Base-by-base conservation (phyloP, 169 alveolate genomes). In the Plasmodium gallinaceum region DNA sequence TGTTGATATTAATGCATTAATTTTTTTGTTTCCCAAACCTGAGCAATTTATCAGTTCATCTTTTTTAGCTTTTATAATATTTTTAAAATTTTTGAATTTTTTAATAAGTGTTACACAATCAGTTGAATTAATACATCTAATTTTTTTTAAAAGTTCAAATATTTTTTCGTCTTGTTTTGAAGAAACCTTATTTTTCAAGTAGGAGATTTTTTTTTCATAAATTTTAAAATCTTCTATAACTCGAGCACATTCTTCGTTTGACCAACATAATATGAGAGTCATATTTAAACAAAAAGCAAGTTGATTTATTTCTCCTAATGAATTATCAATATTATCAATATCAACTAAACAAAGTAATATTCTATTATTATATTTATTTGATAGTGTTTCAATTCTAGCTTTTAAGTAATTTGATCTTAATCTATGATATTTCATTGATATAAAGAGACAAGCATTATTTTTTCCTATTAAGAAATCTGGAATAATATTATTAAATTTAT, bases 361-460 rank as follows among this genome's bases (percentile, higher is more conserved):
- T 48, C 88, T 74, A 43, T 68, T 88, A 72, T 51, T 70, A 37
- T 72, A 71, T 78, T 74, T 92, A 64, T 89, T 74, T 18, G 87
- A 16, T 46, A 93, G 69, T 20, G 91, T 87, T 75, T 90, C 86
- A 32, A 93, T 71, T 72, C 96, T 39, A 5, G 93, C 88, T 10
- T 61, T 74, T 54, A 93, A 89, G 71, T 93, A 93, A 48, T 91
- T 83, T 24, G 93, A 57, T 58, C 88, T 76, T 72, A 93, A 65
- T 24, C 96, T 52, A 58, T 93, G 96, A 88, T 92, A 93, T 74
- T 92, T 92, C 89, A 92, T 74, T 39, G 96, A 93, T 58, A 93
- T 92, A 61, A 93, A 93, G 22, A 93, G 73, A 39, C 92, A 93
- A 42, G 88, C 91, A n/a, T 90, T 93, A 45, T 73, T 89, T 71